A percentile compares a stretch with the other conserved stretches of the same genome.
These are phyloP conservation scores for Peniophora sp. DNA, from an alignment of 1,284 basidiomycete genomes.

Conservation along the genomic window DNA sequence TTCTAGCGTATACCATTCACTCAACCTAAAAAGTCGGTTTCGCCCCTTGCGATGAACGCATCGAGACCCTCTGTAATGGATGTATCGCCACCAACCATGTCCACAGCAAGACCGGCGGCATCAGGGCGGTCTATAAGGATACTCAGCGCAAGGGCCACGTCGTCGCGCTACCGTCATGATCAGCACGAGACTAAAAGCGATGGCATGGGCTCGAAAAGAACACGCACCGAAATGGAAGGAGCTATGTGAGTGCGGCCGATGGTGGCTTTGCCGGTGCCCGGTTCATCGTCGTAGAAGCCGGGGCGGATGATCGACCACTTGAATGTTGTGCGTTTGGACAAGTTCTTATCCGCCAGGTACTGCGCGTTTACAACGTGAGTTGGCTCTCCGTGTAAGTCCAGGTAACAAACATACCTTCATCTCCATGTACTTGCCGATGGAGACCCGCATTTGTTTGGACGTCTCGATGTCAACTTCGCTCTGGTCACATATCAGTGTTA, in stretches of 20 bases:
- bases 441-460: constrained; percentile 35
- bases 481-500: too few relatives aligned
- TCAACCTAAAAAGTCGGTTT: constrained; percentile 39
- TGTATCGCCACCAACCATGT: constrained; percentile 53
- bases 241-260: constrained; percentile 53
- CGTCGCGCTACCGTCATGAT: constrained; percentile 38
- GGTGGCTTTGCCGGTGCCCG: constrained; percentile 43
- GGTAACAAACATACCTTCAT: constrained; percentile 32
- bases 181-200: neutral
- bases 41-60: constrained; percentile 39
- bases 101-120: constrained; percentile 55
- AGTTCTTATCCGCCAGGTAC: constrained; percentile 64
- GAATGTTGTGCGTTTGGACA: constrained; percentile 49
- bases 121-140: constrained; percentile 46
- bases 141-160: constrained; percentile 52
- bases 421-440: constrained; percentile 43
- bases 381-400: too few relatives aligned
- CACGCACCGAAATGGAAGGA: constrained; percentile 34
- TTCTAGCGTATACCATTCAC: neutral
- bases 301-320: constrained; percentile 70
- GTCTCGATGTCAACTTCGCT: constrained; percentile 36
- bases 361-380: too few relatives aligned
- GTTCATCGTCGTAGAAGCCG: constrained; percentile 45
- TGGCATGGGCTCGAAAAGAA: neutral
- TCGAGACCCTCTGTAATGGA: constrained; percentile 42